These are phyloP conservation scores for Vigna trinervia DNA, from an alignment of 306 rosid genomes.

Conservation along the genomic window DNA sequence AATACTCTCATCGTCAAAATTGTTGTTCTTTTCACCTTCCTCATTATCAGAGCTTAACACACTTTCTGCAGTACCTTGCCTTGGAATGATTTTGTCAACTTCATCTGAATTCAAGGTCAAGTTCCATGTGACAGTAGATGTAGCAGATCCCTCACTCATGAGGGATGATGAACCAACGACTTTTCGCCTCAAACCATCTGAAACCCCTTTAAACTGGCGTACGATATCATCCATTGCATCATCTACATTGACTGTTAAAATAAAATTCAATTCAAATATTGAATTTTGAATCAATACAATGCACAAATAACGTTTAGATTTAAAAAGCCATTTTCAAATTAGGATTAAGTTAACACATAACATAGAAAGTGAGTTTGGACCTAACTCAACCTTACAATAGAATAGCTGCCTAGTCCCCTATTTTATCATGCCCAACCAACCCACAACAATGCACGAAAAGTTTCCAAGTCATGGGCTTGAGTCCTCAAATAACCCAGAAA, in stretches of 20 bases:
- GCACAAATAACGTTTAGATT: background rate
- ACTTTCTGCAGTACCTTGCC: slow-evolving; percentile 59
- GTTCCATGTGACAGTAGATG: slow-evolving; percentile 45
- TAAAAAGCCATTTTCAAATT: slow-evolving; percentile 13
- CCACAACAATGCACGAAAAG: slow-evolving; percentile 3
- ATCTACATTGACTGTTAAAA: slow-evolving; percentile 81
- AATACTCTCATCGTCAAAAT: slow-evolving; percentile 48
- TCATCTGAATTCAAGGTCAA: slow-evolving; percentile 68
- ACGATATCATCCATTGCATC: slow-evolving; percentile 97
- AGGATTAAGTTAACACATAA: slow-evolving; percentile 25
- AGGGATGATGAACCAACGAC: slow-evolving; percentile 67
- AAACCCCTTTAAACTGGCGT: slow-evolving; percentile 93
- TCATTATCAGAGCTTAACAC: slow-evolving; percentile 74
- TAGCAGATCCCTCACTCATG: slow-evolving; percentile 55
- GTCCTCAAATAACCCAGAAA: slow-evolving; percentile 36
- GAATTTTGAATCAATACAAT: slow-evolving; percentile 20
- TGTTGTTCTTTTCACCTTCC: slow-evolving; percentile 57
- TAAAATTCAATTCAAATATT: slow-evolving; percentile 29
- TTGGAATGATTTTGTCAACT: slow-evolving; percentile 50
- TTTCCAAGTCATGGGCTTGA: slow-evolving; percentile 19
- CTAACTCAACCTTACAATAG: background rate
- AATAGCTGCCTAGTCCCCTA: slow-evolving; percentile 16
- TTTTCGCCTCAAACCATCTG: slow-evolving; percentile 83
- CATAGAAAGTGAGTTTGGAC: background rate
- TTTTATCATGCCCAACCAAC: slow-evolving; percentile 23